Evolutionary conservation across 352 stramenopile species (phyloP), one percentile per base, ranked within the genome.

Genomic region (Bremia lactucae): DNA sequence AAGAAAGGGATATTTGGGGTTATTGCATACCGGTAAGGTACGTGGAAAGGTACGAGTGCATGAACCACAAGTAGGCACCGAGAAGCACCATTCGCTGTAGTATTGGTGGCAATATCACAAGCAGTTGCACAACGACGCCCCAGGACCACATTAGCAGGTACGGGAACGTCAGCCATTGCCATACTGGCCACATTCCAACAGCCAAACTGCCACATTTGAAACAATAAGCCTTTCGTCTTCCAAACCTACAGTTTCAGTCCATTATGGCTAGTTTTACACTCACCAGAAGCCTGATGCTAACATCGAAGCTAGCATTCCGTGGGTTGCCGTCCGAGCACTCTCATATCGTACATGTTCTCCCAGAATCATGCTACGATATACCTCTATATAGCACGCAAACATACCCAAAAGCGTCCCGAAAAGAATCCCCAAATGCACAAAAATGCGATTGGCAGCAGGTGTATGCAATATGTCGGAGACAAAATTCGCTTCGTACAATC

Each of bases 121-220:
- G 46, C 3, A 81, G 39, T 50, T 84, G 75, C 18, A 88, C 64
- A 36, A 88, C 65, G 23, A 88, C 61, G 29, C 75, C 75, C 75
- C 75, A 88, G 34, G 82, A 83, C 63, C 70, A 80, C 72, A 88
- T 88, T 59, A 88, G 81, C 38, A 88, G 55, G 50, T 84, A 84
- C 29, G 70, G 69, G 33, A 83, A 18, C 25, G 75, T 87, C 23
- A 87, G 54, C 75, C 68, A 82, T 21, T 74, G 53, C 75, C 75
- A 87, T 25, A 85, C 65, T 1, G 75, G 72, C 72, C 75, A 87
- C 55, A 87, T 67, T 4, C 71, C 74, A 36, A 87, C 59, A n/a
- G 63, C 59, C 37, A 83, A 74, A 55, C 74, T 87, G 41, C 20
- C 28, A 10, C 5, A 31, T 14, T n/a, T 24, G 15, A 6, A 43